Base-by-base conservation (phyloP, 108 stramenopile species). In the Nannochloropsis gaditana region DNA sequence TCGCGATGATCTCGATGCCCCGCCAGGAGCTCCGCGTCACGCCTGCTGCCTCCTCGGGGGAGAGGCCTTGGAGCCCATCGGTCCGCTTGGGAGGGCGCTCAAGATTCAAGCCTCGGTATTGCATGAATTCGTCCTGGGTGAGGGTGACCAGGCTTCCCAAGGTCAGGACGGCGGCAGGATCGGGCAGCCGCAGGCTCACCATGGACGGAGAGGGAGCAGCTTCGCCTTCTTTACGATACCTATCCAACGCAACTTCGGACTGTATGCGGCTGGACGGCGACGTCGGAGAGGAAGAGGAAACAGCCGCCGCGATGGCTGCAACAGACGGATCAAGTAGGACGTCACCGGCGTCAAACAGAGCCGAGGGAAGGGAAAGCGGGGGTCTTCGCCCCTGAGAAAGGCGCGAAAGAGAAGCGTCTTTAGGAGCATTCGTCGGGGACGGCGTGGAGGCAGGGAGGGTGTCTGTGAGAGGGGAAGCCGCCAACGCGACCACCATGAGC, bases 61-160 rank as follows among this genome's bases (percentile, higher is more conserved):
- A 73, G n/a, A 73, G 59, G 19, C 59, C 59, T n/a, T 73, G 19
- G n/a, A 73, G 19, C 59, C 19, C 59, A n/a, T 15, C n/a, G 59
- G 15, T 73, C n/a, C n/a, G 15, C 59, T 5, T 73, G 59, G 59
- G 59, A 8, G 59, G 59, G 19, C 59, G 59, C n/a, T 8, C 19
- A 2, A 73, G 15, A 73, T 73, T 73, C 6, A 73, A n/a, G 59
- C 59, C 59, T 15, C 59, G 59, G 59, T 73, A 73, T 73, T 73
- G 59, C 59, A 73, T 73, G 59, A 73, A 73, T n/a, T 73, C 59
- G 59, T 73, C 59, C 5, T 15, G 59, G 5, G 59, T 8, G n/a
- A 73, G 59, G n/a, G 59, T 73, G 59, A 73, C n/a, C 19, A 73
- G 59, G 59, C 59, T 73, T 5, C 59, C 59, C 59, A 73, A 73